Base-by-base conservation (phyloP, 352 stramenopile species). In the Aphanomyces euteiches region DNA sequence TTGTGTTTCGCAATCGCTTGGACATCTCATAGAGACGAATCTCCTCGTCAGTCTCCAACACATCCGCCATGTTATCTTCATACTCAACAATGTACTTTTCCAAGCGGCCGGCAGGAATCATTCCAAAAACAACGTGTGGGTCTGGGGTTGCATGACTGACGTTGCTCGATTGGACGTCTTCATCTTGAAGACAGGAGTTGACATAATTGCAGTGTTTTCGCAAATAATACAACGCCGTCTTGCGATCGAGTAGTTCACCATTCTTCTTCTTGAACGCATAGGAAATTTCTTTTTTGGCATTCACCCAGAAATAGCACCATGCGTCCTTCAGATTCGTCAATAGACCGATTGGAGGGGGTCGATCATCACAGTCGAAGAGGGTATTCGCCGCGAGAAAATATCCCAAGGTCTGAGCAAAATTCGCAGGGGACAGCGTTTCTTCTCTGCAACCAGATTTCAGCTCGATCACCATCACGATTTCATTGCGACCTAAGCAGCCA, bases 11-110 rank as follows among this genome's bases (percentile, higher is more conserved):
- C 45, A 53, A 19, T 53, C 45, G 45, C 45, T 53, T 53, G 13
- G 45, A 53, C 45, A 53, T 53, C 45, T 53, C 13, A 53, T 53
- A 53, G 13, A 53, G 45, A 19, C 13, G 45, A 19, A 53, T 19
- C 45, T 53, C 45, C n/a, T 53, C 45, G 13, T 53, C 45, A 19
- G 45, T 53, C n/a, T 53, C 45, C 45, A 53, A 53, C 45, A 53
- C 45, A 53, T 53, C 45, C 45, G n/a, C 45, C 45, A 53, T 53
- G 45, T 53, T 53, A 19, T 53, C 45, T 53, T 53, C 45, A 53
- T 53, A 53, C 45, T 53, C 45, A 19, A 53, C 13, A 19, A 53
- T 53, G 13, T 15, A 19, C n/a, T n/a, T 53, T 19, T 19, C 45
- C 45, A 53, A 53, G n/a, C 45, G 45, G 13, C 13, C 13, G 45